Evolutionary conservation across 108 stramenopile species (phyloP).

Genomic region (Fragilariopsis cylindrus): DNA sequence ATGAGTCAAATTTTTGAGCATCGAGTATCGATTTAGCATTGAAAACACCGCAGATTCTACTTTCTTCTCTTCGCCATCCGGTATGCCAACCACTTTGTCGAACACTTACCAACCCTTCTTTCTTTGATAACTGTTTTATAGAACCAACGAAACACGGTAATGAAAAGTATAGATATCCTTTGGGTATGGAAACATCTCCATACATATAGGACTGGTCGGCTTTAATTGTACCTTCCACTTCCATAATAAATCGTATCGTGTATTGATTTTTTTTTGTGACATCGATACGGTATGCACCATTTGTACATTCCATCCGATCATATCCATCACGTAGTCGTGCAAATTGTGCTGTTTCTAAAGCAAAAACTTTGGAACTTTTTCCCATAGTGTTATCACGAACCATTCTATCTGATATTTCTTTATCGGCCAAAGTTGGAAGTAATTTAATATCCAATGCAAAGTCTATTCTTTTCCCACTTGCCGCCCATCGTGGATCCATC

Average conservation of each 20-base stretch:
- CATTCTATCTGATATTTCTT: conserved; percentile 39
- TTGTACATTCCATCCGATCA: conserved; percentile 55
- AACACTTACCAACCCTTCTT: conserved; percentile 69
- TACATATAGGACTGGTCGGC: conserved; percentile 21
- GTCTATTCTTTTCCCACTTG: conserved; percentile 63
- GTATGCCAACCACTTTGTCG: conserved; percentile 84
- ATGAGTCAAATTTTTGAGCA: conserved; percentile 44
- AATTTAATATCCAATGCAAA: conserved; percentile 69
- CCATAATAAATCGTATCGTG: conserved; percentile 61
- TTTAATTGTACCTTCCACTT: conserved; percentile 49
- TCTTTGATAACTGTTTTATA: conserved; percentile 46
- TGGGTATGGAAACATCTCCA: conserved; percentile 66
- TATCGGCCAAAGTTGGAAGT: conserved; percentile 14
- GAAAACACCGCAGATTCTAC: conserved; percentile 67
- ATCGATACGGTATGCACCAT: conserved; percentile 71
- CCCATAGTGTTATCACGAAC: conserved; percentile 52
- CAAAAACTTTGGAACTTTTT: conserved; percentile 33
- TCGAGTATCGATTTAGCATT: conserved; percentile 53
- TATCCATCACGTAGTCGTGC: conserved; percentile 66
- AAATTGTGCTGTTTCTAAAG: conserved; percentile 38
- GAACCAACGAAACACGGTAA: conserved; percentile 63
- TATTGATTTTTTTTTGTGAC: conserved; percentile 10
- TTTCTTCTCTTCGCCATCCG: conserved; percentile 79
- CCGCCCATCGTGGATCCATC: conserved; percentile 87
- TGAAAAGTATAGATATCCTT: conserved; percentile 69